Base-by-base conservation (phyloP, 2,329 filamentous ascomycete genomes). In the Chaetomiaceae sp. region DNA sequence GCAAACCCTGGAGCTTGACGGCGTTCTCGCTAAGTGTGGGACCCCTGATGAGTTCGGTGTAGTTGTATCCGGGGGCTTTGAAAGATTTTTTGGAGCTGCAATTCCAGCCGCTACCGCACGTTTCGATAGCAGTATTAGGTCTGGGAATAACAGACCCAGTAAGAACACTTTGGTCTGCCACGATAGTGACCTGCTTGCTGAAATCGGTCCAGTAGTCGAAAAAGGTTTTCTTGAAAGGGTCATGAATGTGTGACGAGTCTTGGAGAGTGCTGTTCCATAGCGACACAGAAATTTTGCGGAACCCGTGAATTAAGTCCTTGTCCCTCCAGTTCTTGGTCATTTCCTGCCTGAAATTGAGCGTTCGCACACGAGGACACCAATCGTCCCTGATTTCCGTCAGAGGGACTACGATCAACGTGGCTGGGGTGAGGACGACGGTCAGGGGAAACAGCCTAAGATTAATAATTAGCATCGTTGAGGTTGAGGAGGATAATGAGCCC, bases 31-130 rank as follows among this genome's bases (percentile, higher is more conserved):
- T 54, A 0, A 66, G 63, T 8, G 58, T 61, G 2, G 61, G 57
- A 7, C 65, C 66, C 27, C 58, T 64, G 5, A 65, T 64, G 3
- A 67, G 21, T 42, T 68, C 62, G 1, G 58, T 54, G 55, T 70
- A 73, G 48, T 70, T 66, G 59, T 72, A 72, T 1, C 67, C 70
- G 0, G 70, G 70, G 1, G 59, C 70, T 9, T 58, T 60, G 43
- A 72, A 72, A 2, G 63, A 58, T 39, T 70, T 56, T 1, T 51
- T 59, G 54, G 67, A 72, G 3, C 65, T 66, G 54, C 70, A 73
- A 43, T 73, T 71, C 63, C 65, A 72, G 5, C 68, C 66, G 0
- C 54, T 40, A 13, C 67, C 65, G 46, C 69, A 70, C 0, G 69
- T 67, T 21, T 66, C 60, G 19, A 64, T 56, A 7, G 68, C 64